Evolutionary conservation across 345 rosid genomes (phyloP).

Genomic region (Stellera chamaejasme): DNA sequence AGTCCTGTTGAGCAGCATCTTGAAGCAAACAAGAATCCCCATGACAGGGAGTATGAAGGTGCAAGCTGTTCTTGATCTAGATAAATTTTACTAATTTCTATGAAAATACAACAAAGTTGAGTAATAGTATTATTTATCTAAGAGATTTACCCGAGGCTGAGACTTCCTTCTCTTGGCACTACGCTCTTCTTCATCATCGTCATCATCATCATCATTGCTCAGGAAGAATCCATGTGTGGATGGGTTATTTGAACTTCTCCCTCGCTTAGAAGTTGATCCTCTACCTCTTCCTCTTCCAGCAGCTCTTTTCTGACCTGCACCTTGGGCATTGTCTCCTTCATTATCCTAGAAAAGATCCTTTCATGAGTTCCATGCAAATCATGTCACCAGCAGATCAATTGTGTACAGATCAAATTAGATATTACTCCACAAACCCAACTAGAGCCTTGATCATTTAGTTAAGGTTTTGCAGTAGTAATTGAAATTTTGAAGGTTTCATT

Average conservation of each 20-base stretch:
- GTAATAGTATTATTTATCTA: background rate
- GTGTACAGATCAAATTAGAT: too few species aligned
- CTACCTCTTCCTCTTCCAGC: constrained; percentile 61
- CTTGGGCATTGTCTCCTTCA: constrained; percentile 31
- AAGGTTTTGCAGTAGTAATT: too few species aligned
- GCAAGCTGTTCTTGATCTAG: background rate
- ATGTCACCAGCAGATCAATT: background rate
- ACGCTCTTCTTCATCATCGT: constrained; percentile 57
- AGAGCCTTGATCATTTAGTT: too few species aligned
- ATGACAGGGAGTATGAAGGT: background rate
- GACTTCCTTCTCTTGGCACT: constrained; percentile 44
- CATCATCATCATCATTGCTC: constrained; percentile 61
- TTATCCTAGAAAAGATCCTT: constrained; percentile 37
- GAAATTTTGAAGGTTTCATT: too few species aligned
- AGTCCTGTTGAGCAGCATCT: too few species aligned
- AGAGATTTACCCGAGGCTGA: constrained; percentile 47
- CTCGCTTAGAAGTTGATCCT: constrained; percentile 68
- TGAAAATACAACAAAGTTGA: background rate
- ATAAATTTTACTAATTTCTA: background rate
- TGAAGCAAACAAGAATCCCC: too few species aligned
- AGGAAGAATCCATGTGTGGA: constrained; percentile 46
- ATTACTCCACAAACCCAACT: too few species aligned
- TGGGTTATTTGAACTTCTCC: constrained; percentile 58
- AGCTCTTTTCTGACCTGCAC: constrained; percentile 72
- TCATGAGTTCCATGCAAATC: background rate